Evolutionary conservation across 108 stramenopile genomes (phyloP).

Genomic region (Discostella stelligeroides): DNA sequence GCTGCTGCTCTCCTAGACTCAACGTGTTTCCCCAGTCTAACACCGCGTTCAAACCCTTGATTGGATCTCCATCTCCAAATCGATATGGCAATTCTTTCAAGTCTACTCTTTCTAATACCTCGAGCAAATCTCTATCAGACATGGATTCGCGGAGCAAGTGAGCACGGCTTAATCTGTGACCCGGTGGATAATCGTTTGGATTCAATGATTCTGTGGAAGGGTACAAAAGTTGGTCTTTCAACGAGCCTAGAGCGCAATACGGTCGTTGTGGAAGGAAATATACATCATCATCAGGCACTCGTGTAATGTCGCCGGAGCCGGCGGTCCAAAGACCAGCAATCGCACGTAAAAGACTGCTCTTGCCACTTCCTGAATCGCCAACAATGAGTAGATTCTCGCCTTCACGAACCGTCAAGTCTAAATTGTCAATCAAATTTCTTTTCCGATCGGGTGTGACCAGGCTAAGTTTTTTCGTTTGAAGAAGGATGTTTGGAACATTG

Average conservation of each 20-base stretch:
- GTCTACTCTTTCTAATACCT: conserved; percentile 49
- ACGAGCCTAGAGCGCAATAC: conserved; percentile 88
- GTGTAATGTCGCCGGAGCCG: conserved; percentile 79
- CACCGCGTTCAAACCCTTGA: conserved; percentile 46
- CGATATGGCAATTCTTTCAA: conserved; percentile 48
- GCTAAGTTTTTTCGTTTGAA: conserved; percentile 59
- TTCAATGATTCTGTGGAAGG: conserved; percentile 51
- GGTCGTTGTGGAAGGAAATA: conserved; percentile 96
- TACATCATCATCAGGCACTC: conserved; percentile 72
- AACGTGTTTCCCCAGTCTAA: conserved; percentile 74
- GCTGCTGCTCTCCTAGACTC: conserved; percentile 80
- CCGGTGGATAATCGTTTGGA: conserved; percentile 26
- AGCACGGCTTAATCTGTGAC: too few relatives aligned
- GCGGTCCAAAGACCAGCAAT: conserved; percentile 93
- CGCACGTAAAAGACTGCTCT: conserved; percentile 82
- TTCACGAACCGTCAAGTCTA: conserved; percentile 60
- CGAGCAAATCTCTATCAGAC: conserved; percentile 40
- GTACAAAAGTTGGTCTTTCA: conserved; percentile 83
- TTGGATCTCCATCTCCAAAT: conserved; percentile 54
- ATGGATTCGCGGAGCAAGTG: too few relatives aligned
- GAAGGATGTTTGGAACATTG: conserved; percentile 27
- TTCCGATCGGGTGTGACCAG: conserved; percentile 82
- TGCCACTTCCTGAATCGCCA: conserved; percentile 89
- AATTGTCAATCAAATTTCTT: conserved; percentile 64
- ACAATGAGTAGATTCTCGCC: conserved; percentile 89